phyloP scores from a whole-genome alignment of 306 rosid species.

The Corylus americana region DNA sequence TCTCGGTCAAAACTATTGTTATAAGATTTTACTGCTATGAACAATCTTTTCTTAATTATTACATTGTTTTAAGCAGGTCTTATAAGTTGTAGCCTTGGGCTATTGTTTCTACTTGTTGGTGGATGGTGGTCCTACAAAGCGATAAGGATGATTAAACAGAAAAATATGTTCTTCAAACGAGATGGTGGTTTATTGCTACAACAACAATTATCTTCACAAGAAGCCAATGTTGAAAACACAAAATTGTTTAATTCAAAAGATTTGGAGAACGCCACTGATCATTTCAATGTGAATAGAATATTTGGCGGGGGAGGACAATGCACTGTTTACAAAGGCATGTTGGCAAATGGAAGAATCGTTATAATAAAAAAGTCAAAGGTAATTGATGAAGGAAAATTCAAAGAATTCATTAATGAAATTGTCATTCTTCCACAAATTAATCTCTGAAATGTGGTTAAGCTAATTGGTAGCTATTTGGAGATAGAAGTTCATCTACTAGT shows the following conservation, averaged over 20 bases:
- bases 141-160: background rate
- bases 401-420: no score
- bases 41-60: background rate
- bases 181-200: background rate
- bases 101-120: background rate
- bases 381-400: no score
- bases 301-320: background rate
- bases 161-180: background rate
- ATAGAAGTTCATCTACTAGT: no score
- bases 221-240: background rate
- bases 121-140: background rate
- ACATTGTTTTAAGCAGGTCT: background rate
- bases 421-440: no score
- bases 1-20: no score
- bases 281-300: background rate
- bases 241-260: background rate
- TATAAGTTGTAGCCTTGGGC: background rate
- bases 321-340: no score
- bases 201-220: background rate
- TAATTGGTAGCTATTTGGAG: no score
- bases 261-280: background rate
- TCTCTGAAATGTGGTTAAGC: no score
- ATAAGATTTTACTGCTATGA: background rate
- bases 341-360: no score
- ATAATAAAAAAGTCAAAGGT: no score